Base-by-base conservation (phyloP, 345 rosid species). In the Sisymbrium irio region DNA sequence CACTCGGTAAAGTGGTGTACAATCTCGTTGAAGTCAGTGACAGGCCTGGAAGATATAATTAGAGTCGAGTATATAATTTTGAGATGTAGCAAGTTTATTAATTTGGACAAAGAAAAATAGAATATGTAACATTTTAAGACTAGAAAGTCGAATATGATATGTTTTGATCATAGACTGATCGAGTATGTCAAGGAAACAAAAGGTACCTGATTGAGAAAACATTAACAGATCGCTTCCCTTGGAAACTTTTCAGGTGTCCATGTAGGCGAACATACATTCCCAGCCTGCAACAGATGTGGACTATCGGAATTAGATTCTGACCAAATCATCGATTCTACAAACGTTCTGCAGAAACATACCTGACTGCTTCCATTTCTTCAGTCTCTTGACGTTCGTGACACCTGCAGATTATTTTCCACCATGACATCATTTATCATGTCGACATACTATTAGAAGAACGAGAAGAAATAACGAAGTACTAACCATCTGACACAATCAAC, bases 241-340 rank as follows among this genome's bases (percentile, higher is more conserved):
- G 97, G 65, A 95, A 77, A 68, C 82, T 82, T 82, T 89, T 89
- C 50, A 95, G 67, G 77, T 84, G 93, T 68, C 97, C 97, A 72
- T 86, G 85, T 53, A 95, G 86, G 70, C 97, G 88, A 74, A 88
- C 97, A 83, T 95, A 95, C 79, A 79, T 87, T 61, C 97, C 97
- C 58, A 83, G 74, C 87, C 99, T 92, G 75, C 25, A 40, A 51
- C 6, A 66, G 28, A 53, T 75, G 79, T 39, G 55, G 2, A 37
- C 13, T 46, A 75, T 30, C 41, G 51, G 58, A 12, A 15, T 13
- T 39, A 15, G 4, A 62, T 11, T 49, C 37, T 9, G 46, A 72
- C 42, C 36, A 55, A 64, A 65, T 11, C 17, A 65, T 49, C 19
- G n/a, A 62, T 19, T 45, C 28, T 28, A 49, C 8, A 54, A 60